Evolutionary conservation across 768 basidiomycete species (phyloP).

Genomic region (Pisolithus sp.): DNA sequence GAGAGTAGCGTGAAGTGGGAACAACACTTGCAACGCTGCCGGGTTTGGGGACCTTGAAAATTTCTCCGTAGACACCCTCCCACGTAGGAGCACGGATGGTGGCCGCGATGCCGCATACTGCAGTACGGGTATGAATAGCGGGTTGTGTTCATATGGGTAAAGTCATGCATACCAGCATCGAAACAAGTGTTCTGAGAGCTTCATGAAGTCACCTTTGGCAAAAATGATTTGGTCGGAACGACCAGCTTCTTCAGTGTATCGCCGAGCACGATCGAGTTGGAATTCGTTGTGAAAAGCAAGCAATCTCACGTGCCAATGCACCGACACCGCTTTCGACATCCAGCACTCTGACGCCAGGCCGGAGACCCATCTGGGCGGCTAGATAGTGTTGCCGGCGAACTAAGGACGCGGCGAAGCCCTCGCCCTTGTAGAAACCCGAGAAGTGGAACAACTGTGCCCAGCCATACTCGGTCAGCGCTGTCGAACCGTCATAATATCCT

Average conservation of each 20-base stretch:
- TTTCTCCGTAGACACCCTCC: constrained; percentile 93
- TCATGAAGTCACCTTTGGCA: constrained; percentile 96
- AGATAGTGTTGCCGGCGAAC: too few relatives aligned
- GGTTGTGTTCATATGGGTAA: neutral
- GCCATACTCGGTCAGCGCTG: constrained; percentile 91
- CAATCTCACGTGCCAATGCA: constrained; percentile 93
- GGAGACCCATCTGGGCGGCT: too few relatives aligned
- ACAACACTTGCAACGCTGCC: constrained; percentile 68
- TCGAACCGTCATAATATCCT: constrained; percentile 98
- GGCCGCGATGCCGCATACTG: constrained; percentile 96
- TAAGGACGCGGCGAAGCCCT: too few relatives aligned
- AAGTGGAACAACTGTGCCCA: constrained; percentile 94
- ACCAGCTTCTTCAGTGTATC: too few relatives aligned
- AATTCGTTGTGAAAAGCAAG: constrained; percentile 93
- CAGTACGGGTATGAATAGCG: neutral
- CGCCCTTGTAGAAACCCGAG: too few relatives aligned
- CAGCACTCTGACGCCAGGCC: constrained; percentile 89
- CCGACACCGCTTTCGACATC: constrained; percentile 99
- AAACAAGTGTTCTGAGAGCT: constrained; percentile 84
- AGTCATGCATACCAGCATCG: constrained; percentile 82
- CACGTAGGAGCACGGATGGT: constrained; percentile 94
- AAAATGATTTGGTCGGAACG: constrained; percentile 79
- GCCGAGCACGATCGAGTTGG: constrained; percentile 78
- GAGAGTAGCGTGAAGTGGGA: neutral
- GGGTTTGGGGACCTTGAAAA: constrained; percentile 89